A percentile compares a stretch with the other conserved stretches of the same genome.
Evolutionary conservation across 2,329 filamentous ascomycete genomes (phyloP).

Genomic region (Cercospora sp.): DNA sequence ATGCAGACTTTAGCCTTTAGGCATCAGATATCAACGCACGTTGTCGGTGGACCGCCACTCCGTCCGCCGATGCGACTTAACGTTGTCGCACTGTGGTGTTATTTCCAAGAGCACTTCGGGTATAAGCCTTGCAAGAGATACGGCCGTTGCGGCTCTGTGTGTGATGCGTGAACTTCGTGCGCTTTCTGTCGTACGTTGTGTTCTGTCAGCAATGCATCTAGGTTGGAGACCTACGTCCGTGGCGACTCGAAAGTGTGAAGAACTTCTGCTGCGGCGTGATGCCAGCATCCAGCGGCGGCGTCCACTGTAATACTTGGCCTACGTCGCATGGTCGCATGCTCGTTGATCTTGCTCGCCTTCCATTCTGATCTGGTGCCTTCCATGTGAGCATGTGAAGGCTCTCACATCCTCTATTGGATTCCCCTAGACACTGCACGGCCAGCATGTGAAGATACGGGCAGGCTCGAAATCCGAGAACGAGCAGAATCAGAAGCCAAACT

Average conservation of each 20-base stretch:
- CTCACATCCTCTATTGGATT: neutral
- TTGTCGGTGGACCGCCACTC: neutral
- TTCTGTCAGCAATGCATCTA: neutral
- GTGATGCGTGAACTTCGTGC: neutral
- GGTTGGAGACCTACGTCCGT: neutral
- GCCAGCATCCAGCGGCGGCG: neutral
- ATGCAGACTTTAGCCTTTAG: neutral
- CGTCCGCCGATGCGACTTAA: neutral
- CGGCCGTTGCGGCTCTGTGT: neutral
- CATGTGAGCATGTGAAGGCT: neutral
- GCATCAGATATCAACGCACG: neutral
- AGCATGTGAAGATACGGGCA: neutral
- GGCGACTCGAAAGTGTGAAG: neutral
- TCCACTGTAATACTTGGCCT: neutral
- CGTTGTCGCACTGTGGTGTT: neutral
- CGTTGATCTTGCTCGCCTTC: neutral
- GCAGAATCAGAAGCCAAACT: conserved; percentile 32
- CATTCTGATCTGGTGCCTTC: neutral
- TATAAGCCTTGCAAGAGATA: neutral
- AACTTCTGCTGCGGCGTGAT: neutral
- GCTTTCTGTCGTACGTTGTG: neutral
- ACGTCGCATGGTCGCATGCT: neutral
- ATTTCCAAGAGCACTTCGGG: neutral
- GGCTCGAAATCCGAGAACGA: neutral
- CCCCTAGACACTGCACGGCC: neutral